Base-by-base conservation (phyloP, 352 stramenopile species). In the Plasmopara viticola region DNA sequence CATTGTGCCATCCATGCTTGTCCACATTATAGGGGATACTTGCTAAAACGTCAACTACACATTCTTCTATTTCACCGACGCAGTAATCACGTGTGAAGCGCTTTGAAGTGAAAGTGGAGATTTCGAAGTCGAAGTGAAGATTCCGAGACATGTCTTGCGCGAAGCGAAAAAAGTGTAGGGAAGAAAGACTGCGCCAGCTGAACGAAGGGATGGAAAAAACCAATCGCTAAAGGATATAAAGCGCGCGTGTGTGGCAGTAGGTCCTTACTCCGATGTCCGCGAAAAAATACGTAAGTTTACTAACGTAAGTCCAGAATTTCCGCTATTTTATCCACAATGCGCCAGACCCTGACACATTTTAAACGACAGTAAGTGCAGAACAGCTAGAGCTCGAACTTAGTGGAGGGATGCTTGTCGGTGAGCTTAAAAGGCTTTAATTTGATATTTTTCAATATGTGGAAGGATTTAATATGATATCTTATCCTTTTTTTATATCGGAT, bases 11-110 rank as follows among this genome's bases (percentile, higher is more conserved):
- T 34, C 30, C 5, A 25, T 44, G 38, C 38, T 20, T 44, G 38
- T 25, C 3, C 38, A 44, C 38, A 20, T n/a, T 44, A 25, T 4
- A 18, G 20, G 20, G 3, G 38, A 44, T 18, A 44, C 38, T 44
- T 44, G 20, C 38, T 44, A n/a, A n/a, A 25, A 25, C 9, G 12
- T n/a, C 38, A n/a, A 44, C 38, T 25, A 25, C 10, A 9, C 38
- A n/a, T 44, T 44, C n/a, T 20, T 44, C 38, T 8, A 9, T 44
- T 44, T 44, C n/a, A 44, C 20, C n/a, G 38, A 44, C 38, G 38
- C 38, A 44, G 38, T 44, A n/a, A 44, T n/a, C n/a, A 44, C 38
- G 38, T 44, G 10, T 44, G 7, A 44, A 44, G 38, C 38, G 38
- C 8, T 44, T n/a, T n/a, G n/a, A n/a, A n/a, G n/a, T n/a, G n/a